phyloP scores from a whole-genome alignment of 2,329 filamentous ascomycete species.

The Alternaria hordeiaustralica region DNA sequence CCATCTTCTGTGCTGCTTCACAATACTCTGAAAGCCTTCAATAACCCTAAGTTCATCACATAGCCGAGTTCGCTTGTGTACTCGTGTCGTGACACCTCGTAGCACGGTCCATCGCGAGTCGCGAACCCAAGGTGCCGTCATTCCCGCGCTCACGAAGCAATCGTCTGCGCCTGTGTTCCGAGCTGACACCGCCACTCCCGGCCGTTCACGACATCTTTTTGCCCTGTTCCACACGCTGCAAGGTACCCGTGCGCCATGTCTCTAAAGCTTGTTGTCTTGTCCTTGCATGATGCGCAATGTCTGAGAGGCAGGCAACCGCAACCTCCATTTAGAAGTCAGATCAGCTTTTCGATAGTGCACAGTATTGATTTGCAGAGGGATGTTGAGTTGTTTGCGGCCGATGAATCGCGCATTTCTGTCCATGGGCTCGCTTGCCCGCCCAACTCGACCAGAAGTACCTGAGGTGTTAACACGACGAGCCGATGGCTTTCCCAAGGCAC shows the following conservation, averaged over 20 bases:
- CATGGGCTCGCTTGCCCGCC: not conserved
- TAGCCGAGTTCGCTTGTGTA: not conserved
- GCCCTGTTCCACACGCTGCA: constrained; percentile 6
- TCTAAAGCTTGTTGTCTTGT: not conserved
- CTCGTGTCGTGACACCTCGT: not conserved
- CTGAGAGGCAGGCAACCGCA: not conserved
- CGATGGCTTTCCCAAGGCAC: not conserved
- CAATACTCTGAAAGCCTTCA: not conserved
- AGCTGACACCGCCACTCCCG: constrained; percentile 8
- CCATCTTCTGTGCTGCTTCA: not conserved
- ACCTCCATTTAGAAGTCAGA: not conserved
- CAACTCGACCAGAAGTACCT: not conserved
- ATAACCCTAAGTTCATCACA: not conserved
- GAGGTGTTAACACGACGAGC: not conserved
- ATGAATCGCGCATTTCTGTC: not conserved
- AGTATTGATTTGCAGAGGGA: constrained; percentile 1
- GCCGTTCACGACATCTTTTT: not conserved
- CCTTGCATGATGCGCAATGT: not conserved
- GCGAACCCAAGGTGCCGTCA: not conserved
- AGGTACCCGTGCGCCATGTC: constrained; percentile 8
- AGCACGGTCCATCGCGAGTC: not conserved
- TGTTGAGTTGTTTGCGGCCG: not conserved
- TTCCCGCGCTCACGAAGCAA: not conserved
- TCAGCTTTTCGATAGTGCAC: not conserved
- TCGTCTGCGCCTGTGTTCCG: not conserved